These are phyloP conservation scores for Omphalotus guepiniiformis DNA, from an alignment of 768 basidiomycete species.

Conservation along the genomic window DNA sequence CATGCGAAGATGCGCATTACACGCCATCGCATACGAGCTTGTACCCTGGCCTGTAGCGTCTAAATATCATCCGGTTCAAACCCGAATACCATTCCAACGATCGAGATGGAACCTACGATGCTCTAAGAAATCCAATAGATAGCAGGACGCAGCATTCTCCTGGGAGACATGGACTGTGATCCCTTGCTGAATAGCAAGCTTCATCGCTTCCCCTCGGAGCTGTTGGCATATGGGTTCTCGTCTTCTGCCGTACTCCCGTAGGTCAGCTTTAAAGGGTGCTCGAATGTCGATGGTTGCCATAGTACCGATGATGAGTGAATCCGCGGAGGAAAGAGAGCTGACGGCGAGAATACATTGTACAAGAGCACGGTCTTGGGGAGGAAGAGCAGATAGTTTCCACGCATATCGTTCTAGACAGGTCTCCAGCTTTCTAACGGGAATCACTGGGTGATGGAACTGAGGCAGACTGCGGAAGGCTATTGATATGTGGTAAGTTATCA, in stretches of 20 bases:
- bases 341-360: conserved; percentile 8
- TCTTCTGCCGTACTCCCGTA: background rate
- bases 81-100: background rate
- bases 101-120: background rate
- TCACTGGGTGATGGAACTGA: conserved; percentile 3
- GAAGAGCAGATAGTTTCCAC: conserved; percentile 7
- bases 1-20: background rate
- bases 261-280: background rate
- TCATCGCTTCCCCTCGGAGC: conserved; percentile 3
- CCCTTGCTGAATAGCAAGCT: background rate
- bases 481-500: background rate
- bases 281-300: background rate
- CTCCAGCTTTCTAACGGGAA: background rate
- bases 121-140: background rate
- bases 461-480: background rate
- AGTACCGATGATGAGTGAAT: conserved; percentile 10
- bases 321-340: background rate
- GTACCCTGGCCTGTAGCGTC: background rate
- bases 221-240: background rate
- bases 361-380: conserved; percentile 7
- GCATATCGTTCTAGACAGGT: background rate
- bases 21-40: background rate
- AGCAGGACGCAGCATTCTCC: conserved; percentile 7
- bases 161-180: background rate
- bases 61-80: background rate